These are phyloP conservation scores for Globisporangium cystogenes DNA, from an alignment of 352 stramenopile species.

Conservation along the genomic window DNA sequence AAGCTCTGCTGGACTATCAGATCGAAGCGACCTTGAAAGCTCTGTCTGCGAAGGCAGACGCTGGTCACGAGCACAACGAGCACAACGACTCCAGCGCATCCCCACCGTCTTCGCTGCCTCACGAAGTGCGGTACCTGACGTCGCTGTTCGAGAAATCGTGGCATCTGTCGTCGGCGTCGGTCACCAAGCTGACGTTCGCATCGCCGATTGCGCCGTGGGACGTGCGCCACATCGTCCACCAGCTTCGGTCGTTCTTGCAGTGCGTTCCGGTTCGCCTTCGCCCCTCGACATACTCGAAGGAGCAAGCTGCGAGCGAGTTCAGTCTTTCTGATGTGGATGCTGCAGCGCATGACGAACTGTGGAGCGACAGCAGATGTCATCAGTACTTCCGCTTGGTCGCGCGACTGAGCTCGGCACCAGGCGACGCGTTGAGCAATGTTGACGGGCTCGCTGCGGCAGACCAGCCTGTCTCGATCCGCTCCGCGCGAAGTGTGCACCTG, in stretches of 20 bases:
- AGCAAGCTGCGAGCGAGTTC: conserved; percentile 18
- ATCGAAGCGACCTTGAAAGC: conserved; percentile 55
- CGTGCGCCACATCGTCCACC: conserved; percentile 40
- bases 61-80: conserved; percentile 1
- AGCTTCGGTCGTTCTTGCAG: conserved; percentile 46
- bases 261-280: conserved; percentile 51
- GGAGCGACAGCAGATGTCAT: conserved; percentile 2
- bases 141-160: conserved; percentile 49
- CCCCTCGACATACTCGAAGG: conserved; percentile 40
- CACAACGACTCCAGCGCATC: not conserved
- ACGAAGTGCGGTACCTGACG: conserved; percentile 28
- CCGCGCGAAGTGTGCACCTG: conserved; percentile 6
- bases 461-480: not conserved
- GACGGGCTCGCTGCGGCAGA: not conserved
- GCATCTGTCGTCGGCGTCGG: conserved; percentile 41
- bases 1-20: conserved; percentile 76
- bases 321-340: conserved; percentile 1
- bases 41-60: not conserved
- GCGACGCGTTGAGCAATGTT: not conserved
- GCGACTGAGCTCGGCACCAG: conserved; percentile 2
- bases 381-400: conserved; percentile 14
- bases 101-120: conserved; percentile 9
- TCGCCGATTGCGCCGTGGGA: conserved; percentile 59
- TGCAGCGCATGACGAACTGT: not conserved
- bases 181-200: conserved; percentile 40